Evolutionary conservation across 2,329 filamentous ascomycete genomes (phyloP).

Genomic region (Coniochaeta pulveracea): DNA sequence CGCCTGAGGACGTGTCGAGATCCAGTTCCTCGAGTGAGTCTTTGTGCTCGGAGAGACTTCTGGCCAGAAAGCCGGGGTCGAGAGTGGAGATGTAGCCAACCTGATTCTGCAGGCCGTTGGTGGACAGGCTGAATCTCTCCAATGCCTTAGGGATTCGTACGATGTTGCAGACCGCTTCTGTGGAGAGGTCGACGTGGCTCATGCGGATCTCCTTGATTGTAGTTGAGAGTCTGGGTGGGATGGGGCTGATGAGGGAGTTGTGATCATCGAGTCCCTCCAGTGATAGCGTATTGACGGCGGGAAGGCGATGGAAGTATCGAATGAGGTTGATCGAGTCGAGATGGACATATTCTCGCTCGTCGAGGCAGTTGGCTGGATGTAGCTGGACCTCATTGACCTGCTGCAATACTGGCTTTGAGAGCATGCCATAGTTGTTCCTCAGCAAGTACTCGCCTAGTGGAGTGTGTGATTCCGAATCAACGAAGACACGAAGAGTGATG

Average conservation of each 20-base stretch:
- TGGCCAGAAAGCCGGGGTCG: too few relatives aligned
- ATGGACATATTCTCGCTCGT: too few relatives aligned
- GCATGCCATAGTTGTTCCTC: conserved; percentile 2
- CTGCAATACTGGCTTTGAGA: conserved; percentile 1
- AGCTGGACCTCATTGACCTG: background rate
- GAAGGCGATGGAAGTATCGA: conserved; percentile 8
- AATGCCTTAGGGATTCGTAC: conserved; percentile 7
- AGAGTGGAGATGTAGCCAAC: conserved; percentile 3
- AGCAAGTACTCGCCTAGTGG: background rate
- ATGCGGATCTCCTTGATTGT: conserved; percentile 7
- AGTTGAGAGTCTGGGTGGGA: conserved; percentile 5
- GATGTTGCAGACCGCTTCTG: conserved; percentile 5
- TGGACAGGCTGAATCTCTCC: conserved; percentile 5
- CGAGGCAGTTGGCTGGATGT: background rate
- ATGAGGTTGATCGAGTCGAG: conserved; percentile 5
- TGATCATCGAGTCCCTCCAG: conserved; percentile 8
- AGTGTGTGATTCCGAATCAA: background rate
- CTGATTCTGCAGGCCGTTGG: conserved; percentile 2
- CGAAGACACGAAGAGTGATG: conserved; percentile 1
- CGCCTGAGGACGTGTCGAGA: conserved; percentile 4
- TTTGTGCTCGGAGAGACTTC: conserved; percentile 5
- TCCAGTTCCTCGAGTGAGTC: conserved; percentile 6
- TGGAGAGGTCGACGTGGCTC: conserved; percentile 5
- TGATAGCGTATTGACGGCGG: conserved; percentile 1
- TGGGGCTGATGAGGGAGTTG: background rate